A percentile compares a stretch with the other conserved stretches of the same genome.
phyloP scores from a whole-genome alignment of 2,329 filamentous ascomycete genomes.

The Tolypocladium cylindrosporum region DNA sequence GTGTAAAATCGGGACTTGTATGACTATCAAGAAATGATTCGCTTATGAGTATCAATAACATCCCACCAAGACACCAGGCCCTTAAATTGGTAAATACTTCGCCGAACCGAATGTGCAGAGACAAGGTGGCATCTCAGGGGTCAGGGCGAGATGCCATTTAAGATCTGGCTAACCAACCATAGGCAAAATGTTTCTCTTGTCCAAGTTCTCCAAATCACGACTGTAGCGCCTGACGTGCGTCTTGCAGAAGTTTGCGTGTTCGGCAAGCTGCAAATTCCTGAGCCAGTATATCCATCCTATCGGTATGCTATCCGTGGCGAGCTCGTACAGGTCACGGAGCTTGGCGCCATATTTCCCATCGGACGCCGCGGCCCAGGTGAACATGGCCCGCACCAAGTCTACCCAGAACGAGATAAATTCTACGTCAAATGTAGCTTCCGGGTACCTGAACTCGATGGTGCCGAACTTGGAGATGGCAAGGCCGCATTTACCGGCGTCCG shows the following conservation, averaged over 20 bases:
- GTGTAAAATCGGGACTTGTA: too few relatives aligned
- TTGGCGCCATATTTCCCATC: constrained; percentile 6
- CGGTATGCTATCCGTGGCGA: constrained; percentile 9
- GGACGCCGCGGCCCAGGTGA: constrained; percentile 9
- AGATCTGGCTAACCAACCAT: background rate
- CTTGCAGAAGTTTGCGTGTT: constrained; percentile 6
- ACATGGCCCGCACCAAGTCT: constrained; percentile 12
- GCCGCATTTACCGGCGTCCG: constrained; percentile 9
- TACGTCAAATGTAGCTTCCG: constrained; percentile 14
- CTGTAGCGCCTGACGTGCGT: constrained; percentile 8
- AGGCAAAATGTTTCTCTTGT: constrained; percentile 11
- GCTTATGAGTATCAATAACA: too few relatives aligned
- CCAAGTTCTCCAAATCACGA: constrained; percentile 8
- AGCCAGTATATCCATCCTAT: constrained; percentile 11
- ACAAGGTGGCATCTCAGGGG: background rate
- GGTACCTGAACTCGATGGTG: constrained; percentile 18
- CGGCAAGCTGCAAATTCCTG: constrained; percentile 8
- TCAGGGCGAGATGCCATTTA: too few relatives aligned
- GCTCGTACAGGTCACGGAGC: constrained; percentile 12
- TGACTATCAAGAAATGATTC: too few relatives aligned
- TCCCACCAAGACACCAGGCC: background rate
- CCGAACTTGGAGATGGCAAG: constrained; percentile 13
- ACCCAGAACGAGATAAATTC: constrained; percentile 15
- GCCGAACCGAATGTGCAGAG: background rate
- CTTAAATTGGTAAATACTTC: background rate